These are phyloP conservation scores for Wickerhamomyces ciferrii DNA, from an alignment of 805 yeast genomes.

Conservation along the genomic window DNA sequence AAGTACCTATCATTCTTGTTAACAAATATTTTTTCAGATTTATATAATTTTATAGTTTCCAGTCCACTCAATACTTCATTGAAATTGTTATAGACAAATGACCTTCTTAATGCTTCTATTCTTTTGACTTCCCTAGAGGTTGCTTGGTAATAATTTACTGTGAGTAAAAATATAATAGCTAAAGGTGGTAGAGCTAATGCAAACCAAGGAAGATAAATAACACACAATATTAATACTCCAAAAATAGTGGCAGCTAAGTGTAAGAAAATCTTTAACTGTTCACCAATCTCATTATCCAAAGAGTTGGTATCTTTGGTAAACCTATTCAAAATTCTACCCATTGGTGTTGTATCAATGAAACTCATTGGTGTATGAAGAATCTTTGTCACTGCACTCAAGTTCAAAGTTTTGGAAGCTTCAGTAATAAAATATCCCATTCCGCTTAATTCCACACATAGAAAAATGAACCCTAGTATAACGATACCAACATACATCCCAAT, in stretches of 20 bases:
- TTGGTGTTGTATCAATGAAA: slow-evolving; percentile 79
- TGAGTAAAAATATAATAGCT: too few relatives aligned
- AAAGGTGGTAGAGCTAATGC: too few relatives aligned
- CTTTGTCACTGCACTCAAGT: slow-evolving; percentile 52
- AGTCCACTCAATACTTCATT: too few relatives aligned
- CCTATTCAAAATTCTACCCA: slow-evolving; percentile 80
- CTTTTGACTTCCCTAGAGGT: too few relatives aligned
- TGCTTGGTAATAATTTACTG: too few relatives aligned
- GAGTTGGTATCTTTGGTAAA: slow-evolving; percentile 87
- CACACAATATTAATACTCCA: too few relatives aligned
- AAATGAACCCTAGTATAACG: slow-evolving; percentile 40
- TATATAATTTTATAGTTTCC: too few relatives aligned
- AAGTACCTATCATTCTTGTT: too few relatives aligned
- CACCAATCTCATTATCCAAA: slow-evolving; percentile 75
- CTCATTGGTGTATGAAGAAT: slow-evolving; percentile 78
- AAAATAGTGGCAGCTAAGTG: too few relatives aligned
- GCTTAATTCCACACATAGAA: slow-evolving; percentile 40
- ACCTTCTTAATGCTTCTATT: slow-evolving; percentile 45
- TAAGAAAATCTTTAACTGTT: too few relatives aligned
- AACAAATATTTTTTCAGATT: too few relatives aligned
- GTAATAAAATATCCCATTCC: slow-evolving; percentile 43
- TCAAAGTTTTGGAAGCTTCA: slow-evolving; percentile 52
- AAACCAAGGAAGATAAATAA: too few relatives aligned
- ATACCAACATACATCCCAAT: slow-evolving; percentile 73
- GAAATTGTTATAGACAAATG: slow-evolving; percentile 45